These are phyloP conservation scores for Chrysanthemum lavandulifolium DNA, from an alignment of 129 eudicot species.

Conservation along the genomic window DNA sequence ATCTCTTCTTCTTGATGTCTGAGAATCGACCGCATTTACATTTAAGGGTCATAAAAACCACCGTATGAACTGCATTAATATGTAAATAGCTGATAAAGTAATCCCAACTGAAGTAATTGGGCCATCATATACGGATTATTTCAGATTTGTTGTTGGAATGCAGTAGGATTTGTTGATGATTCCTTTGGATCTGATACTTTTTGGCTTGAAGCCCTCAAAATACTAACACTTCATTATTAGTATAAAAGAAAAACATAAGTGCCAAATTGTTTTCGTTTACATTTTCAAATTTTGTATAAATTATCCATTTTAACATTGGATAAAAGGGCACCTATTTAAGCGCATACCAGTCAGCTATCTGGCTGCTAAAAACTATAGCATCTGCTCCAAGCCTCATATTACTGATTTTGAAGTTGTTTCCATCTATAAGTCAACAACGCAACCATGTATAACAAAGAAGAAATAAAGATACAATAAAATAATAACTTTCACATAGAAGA, in stretches of 20 bases:
- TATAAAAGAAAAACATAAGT: no score
- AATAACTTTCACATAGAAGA: conserved; percentile 4
- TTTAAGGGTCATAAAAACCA: conserved; percentile 24
- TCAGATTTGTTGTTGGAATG: conserved; percentile 78
- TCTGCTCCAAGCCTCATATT: conserved; percentile 95
- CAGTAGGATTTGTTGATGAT: conserved; percentile 81
- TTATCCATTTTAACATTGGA: no score
- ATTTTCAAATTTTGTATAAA: no score
- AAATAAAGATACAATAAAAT: not conserved
- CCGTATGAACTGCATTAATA: not conserved
- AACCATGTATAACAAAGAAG: conserved; percentile 9
- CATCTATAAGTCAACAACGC: conserved; percentile 61
- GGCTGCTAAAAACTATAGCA: conserved; percentile 77
- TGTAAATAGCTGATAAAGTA: not conserved
- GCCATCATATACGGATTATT: conserved; percentile 76
- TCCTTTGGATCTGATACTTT: conserved; percentile 73
- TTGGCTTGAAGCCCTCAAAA: conserved; percentile 50
- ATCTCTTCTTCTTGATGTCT: conserved; percentile 72
- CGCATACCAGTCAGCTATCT: conserved; percentile 38
- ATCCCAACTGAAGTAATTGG: conserved; percentile 73
- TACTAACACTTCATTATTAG: conserved; percentile 15
- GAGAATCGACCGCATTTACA: conserved; percentile 66
- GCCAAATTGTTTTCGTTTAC: no score
- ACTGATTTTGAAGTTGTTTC: conserved; percentile 91
- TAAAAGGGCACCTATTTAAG: not conserved